Evolutionary conservation across 2,329 filamentous ascomycete species (phyloP).

Genomic region (Bisporella sp.): DNA sequence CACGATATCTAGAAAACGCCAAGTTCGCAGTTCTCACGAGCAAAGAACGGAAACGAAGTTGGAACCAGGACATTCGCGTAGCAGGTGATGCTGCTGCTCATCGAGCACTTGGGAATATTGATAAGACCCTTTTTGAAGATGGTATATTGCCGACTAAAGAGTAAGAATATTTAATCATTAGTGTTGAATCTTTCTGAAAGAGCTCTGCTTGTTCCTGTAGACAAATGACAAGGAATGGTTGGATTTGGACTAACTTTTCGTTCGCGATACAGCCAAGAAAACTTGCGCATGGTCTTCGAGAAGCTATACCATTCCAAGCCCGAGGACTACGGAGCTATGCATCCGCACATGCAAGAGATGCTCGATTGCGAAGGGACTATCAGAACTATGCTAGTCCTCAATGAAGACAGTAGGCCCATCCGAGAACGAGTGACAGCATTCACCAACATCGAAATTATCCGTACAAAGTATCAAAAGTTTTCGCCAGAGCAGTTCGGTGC

Average conservation of each 20-base stretch:
- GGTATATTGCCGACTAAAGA: background rate
- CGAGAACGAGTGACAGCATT: constrained; percentile 1
- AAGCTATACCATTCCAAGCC: background rate
- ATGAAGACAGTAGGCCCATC: background rate
- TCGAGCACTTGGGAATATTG: background rate
- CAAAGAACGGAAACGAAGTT: background rate
- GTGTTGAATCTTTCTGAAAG: too few relatives aligned
- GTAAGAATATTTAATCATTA: background rate
- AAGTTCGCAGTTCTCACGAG: background rate
- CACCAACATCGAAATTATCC: constrained; percentile 1
- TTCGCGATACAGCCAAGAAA: too few relatives aligned
- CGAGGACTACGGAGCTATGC: background rate
- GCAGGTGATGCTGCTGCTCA: constrained; percentile 4
- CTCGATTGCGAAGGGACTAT: background rate
- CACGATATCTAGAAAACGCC: constrained; percentile 1
- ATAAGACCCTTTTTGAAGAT: background rate
- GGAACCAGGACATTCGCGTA: background rate
- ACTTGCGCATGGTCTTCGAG: background rate
- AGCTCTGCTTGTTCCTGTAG: too few relatives aligned
- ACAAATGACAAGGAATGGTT: too few relatives aligned
- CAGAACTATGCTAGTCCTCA: background rate
- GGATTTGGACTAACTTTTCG: too few relatives aligned
- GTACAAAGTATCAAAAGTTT: background rate
- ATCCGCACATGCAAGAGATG: background rate
- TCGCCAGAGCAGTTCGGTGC: background rate